Base-by-base conservation (phyloP, 768 basidiomycete genomes). In the Brasilioporus rufonigricans region DNA sequence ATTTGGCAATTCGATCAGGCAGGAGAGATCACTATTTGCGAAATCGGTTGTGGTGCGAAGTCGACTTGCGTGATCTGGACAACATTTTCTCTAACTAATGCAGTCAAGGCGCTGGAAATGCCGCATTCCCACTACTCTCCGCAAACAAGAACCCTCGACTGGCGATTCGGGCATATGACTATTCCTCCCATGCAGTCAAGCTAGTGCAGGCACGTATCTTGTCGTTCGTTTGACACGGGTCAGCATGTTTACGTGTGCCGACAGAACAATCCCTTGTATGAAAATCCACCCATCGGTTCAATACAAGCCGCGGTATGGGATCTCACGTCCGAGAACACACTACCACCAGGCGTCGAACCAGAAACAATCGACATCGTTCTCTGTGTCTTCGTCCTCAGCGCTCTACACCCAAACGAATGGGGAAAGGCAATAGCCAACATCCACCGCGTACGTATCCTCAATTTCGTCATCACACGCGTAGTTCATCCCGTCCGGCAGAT, bases 371-470 rank as follows among this genome's bases (percentile, higher is more conserved):
- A 99, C 64, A 85, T 98, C 38, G 76, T 91, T 29, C 83, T 95
- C n/a, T 80, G 97, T 51, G 89, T 99, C 32, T 99, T 96, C 65
- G 94, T 98, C 19, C 73, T 98, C 55, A 93, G 90, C 50, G 97
- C 97, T 0, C 75, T 99, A 24, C 93, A 97, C 65, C 97, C 97
- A 2, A 74, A 83, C 48, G 97, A 99, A 76, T 99, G 97, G 97
- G 72, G 73, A 2, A 80, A 77, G 39, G 95, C 94, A 2, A 76
- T 98, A 31, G 71, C 79, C 18, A 98, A 98, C 66, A 80, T 94
- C 2, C 82, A 89, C 59, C 79, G 77, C 65, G 92, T 93, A 52
- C 32, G 78, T 59, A 1, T 3, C 43, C n/a, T 31, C n/a, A n/a
- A 3, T 3, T 24, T 40, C 19, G 2, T 23, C 31, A 7, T 41